A percentile compares a stretch with the other conserved stretches of the same genome.
phyloP scores from a whole-genome alignment of 2,329 filamentous ascomycete genomes.

The Atkinsonella hypoxylon region DNA sequence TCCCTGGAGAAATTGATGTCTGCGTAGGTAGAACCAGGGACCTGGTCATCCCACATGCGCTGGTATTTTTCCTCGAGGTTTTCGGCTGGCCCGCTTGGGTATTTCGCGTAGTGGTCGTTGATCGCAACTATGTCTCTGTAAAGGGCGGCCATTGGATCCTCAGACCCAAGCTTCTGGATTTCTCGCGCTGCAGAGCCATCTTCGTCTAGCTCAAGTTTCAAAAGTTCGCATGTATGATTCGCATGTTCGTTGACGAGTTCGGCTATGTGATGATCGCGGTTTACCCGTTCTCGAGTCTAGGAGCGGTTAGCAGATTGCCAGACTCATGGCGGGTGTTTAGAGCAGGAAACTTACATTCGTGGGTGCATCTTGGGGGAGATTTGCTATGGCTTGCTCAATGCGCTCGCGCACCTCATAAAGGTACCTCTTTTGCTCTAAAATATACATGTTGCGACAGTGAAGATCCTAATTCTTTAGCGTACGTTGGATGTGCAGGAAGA shows the following conservation, averaged over 20 bases:
- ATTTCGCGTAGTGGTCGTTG: constrained; percentile 78
- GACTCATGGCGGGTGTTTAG: neutral
- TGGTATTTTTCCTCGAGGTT: constrained; percentile 92
- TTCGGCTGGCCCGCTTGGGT: constrained; percentile 90
- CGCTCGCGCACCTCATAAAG: constrained; percentile 95
- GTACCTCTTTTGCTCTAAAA: constrained; percentile 86
- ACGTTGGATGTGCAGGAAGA: no score
- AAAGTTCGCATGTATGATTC: constrained; percentile 66
- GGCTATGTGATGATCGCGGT: constrained; percentile 83
- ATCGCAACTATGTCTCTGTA: constrained; percentile 73
- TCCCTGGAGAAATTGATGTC: constrained; percentile 94
- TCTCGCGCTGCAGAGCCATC: constrained; percentile 63
- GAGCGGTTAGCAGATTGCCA: constrained; percentile 13
- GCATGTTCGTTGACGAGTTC: constrained; percentile 82
- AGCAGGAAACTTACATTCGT: constrained; percentile 53
- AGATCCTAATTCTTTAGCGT: no score
- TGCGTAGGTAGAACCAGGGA: constrained; percentile 58
- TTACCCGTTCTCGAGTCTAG: constrained; percentile 77
- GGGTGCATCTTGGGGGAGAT: constrained; percentile 79
- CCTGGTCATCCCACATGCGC: constrained; percentile 48
- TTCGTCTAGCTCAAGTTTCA: constrained; percentile 75
- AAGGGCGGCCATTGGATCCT: constrained; percentile 83
- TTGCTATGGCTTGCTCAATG: constrained; percentile 84
- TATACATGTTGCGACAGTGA: constrained; percentile 47
- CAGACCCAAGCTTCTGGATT: constrained; percentile 70